phyloP scores from a whole-genome alignment of 2,329 filamentous ascomycete genomes.

The Mollisiaceae sp. region DNA sequence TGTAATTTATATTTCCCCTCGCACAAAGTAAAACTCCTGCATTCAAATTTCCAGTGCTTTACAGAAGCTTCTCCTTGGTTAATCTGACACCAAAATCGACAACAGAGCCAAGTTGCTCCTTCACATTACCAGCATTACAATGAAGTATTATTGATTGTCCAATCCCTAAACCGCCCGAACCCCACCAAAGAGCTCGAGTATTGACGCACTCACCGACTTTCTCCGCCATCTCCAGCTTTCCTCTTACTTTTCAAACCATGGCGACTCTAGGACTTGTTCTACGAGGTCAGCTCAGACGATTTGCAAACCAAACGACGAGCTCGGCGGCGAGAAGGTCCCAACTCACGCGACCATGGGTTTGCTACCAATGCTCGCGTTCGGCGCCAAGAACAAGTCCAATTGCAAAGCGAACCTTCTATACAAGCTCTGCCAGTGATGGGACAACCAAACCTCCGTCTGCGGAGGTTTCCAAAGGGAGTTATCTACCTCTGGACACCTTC shows the following conservation, averaged over 20 bases:
- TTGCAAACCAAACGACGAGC: conserved; percentile 29
- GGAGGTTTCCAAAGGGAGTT: conserved; percentile 42
- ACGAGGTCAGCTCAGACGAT: conserved; percentile 34
- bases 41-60: neutral
- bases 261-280: conserved; percentile 35
- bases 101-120: neutral
- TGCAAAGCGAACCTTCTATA: conserved; percentile 41
- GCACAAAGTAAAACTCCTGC: neutral
- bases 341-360: conserved; percentile 34
- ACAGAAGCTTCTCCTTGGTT: neutral
- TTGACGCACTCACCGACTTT: conserved; percentile 2
- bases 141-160: conserved; percentile 22
- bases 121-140: conserved; percentile 6
- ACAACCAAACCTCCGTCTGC: conserved; percentile 30
- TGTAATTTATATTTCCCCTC: conserved; percentile 8
- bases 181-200: conserved; percentile 27
- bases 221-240: conserved; percentile 27
- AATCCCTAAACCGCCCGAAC: conserved; percentile 31
- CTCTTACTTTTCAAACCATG: conserved; percentile 29
- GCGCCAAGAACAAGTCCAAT: conserved; percentile 20
- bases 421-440: conserved; percentile 40
- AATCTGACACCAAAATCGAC: neutral
- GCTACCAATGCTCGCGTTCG: conserved; percentile 31
- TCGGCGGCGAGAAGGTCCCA: conserved; percentile 23
- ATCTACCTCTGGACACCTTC: conserved; percentile 63